These are phyloP conservation scores for Nicotiana tomentosiformis DNA, from an alignment of 257 asterid genomes.

Conservation along the genomic window DNA sequence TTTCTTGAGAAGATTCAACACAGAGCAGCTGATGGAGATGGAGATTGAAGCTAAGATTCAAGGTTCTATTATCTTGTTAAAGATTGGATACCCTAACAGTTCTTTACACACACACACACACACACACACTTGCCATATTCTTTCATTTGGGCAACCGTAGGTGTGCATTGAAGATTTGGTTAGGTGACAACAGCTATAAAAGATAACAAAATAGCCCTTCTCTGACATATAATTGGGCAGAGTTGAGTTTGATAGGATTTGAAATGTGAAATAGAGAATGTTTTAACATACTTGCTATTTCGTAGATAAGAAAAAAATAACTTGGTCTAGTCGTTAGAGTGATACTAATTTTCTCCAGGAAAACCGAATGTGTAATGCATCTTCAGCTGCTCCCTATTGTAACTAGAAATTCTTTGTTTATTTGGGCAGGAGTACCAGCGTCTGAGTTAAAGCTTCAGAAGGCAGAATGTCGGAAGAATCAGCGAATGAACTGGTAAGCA, in stretches of 20 bases:
- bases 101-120: not conserved
- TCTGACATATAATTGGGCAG: not conserved
- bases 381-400: not conserved
- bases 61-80: conserved; percentile 34
- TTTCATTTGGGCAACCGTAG: not conserved
- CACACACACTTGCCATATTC: not conserved
- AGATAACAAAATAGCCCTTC: not conserved
- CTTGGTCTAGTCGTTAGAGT: not conserved
- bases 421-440: conserved; percentile 43
- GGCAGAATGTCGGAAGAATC: conserved; percentile 26
- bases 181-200: not conserved
- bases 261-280: not conserved
- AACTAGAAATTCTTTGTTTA: not conserved
- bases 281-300: not conserved
- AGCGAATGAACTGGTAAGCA: conserved; percentile 68
- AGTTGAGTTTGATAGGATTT: not conserved
- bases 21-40: conserved; percentile 61
- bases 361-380: not conserved
- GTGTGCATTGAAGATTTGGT: not conserved
- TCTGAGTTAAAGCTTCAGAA: conserved; percentile 38
- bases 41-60: conserved; percentile 62
- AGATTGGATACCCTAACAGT: not conserved
- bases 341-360: not conserved
- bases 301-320: not conserved
- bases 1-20: conserved; percentile 47